phyloP scores from a whole-genome alignment of 352 stramenopile genomes.

The Globisporangium solare region DNA sequence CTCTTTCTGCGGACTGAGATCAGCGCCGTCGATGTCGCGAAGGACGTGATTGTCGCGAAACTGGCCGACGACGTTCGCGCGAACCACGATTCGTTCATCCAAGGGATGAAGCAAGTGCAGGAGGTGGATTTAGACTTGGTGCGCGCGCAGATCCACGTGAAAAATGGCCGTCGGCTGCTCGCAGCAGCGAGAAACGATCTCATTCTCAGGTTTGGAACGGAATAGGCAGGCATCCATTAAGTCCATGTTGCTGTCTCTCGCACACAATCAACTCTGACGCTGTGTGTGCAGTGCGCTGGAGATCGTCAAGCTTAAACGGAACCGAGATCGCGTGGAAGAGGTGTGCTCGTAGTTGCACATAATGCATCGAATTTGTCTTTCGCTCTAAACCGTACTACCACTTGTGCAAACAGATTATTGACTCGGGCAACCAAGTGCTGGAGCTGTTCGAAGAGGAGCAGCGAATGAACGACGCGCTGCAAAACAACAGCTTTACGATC shows the following conservation, averaged over 20 bases:
- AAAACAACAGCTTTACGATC: slow-evolving; percentile 59
- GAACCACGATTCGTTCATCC: slow-evolving; percentile 76
- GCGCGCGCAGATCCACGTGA: slow-evolving; percentile 83
- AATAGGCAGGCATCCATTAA: neutral
- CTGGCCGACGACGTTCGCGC: slow-evolving; percentile 80
- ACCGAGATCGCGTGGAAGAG: slow-evolving; percentile 70
- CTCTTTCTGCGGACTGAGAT: slow-evolving; percentile 79
- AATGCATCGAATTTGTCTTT: neutral
- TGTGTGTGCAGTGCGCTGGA: slow-evolving; percentile 50
- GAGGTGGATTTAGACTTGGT: slow-evolving; percentile 84
- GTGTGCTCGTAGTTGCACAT: slow-evolving; percentile 18
- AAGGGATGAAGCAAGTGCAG: slow-evolving; percentile 86
- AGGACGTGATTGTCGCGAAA: slow-evolving; percentile 66
- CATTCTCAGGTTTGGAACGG: slow-evolving; percentile 45
- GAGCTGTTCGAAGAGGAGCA: slow-evolving; percentile 73
- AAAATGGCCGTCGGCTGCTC: slow-evolving; percentile 75
- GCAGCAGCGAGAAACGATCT: slow-evolving; percentile 68
- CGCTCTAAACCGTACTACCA: neutral
- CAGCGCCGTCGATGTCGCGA: slow-evolving; percentile 73
- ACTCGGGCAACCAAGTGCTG: slow-evolving; percentile 34
- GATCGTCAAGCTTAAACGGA: slow-evolving; percentile 81
- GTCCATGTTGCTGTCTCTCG: neutral
- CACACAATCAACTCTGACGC: neutral
- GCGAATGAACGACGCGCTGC: slow-evolving; percentile 65
- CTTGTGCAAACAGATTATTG: slow-evolving; percentile 46